These are phyloP conservation scores for Claviceps paspali DNA, from an alignment of 2,329 filamentous ascomycete genomes.

Conservation along the genomic window DNA sequence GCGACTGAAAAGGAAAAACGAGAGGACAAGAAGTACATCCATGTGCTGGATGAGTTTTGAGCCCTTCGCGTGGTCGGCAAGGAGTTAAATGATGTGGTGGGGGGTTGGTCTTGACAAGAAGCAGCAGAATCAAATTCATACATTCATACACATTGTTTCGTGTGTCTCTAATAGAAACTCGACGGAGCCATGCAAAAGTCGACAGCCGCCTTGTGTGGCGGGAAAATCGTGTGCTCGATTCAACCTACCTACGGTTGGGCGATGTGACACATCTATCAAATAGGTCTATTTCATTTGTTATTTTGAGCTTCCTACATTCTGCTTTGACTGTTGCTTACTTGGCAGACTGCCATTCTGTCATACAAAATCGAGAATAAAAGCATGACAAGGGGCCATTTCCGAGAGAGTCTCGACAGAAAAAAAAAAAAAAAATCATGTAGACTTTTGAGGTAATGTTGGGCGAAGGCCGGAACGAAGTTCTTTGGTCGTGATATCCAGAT, in stretches of 20 bases:
- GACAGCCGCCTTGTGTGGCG: too few species aligned
- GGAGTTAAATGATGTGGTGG: not conserved
- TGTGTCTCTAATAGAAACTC: not conserved
- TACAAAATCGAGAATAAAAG: too few species aligned
- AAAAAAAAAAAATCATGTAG: too few species aligned
- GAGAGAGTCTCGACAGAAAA: too few species aligned
- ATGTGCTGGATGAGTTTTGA: slow-evolving; percentile 79
- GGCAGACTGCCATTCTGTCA: too few species aligned
- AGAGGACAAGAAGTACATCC: slow-evolving; percentile 93
- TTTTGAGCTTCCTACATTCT: too few species aligned
- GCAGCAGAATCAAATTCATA: not conserved
- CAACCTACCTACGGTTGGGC: not conserved
- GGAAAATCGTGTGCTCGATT: slow-evolving; percentile 2
- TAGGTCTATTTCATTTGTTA: not conserved
- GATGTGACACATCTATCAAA: slow-evolving; percentile 1
- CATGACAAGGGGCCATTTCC: too few species aligned
- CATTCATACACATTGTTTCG: not conserved
- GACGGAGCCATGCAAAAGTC: not conserved
- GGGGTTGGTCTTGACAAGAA: not conserved
- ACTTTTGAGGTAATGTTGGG: too few species aligned
- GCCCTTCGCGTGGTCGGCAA: not conserved
- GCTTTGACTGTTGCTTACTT: too few species aligned
- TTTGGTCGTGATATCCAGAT: too few species aligned
- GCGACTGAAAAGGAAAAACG: slow-evolving; percentile 87
- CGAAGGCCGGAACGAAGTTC: too few species aligned